Percentiles rank a stretch among this genome's conserved stretches.
Evolutionary conservation across 345 rosid genomes (phyloP).

Genomic region (Hirschfeldia incana): DNA sequence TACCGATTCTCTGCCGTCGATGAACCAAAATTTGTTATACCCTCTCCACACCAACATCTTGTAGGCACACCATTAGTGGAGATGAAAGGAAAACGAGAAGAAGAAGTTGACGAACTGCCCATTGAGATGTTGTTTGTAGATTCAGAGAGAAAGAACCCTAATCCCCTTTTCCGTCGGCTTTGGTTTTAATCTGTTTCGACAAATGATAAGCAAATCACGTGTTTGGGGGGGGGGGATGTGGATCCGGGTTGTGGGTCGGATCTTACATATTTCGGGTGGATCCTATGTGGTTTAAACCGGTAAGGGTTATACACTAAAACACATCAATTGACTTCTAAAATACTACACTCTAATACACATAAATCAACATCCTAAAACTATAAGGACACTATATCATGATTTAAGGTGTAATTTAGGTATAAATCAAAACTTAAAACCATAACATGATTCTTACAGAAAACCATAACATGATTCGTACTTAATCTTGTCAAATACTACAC

Average conservation of each 20-base stretch:
- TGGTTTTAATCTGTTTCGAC: neutral
- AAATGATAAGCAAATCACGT: too few species aligned
- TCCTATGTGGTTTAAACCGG: neutral
- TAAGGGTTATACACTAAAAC: neutral
- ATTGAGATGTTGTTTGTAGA: neutral
- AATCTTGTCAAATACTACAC: neutral
- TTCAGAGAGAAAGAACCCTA: neutral
- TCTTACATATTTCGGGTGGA: neutral
- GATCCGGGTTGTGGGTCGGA: neutral
- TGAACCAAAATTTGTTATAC: neutral
- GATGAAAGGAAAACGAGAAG: neutral
- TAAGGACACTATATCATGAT: too few species aligned
- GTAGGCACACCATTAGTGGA: neutral
- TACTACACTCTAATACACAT: neutral
- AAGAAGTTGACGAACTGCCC: neutral
- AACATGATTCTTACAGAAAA: too few species aligned
- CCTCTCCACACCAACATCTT: neutral
- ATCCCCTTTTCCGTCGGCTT: neutral
- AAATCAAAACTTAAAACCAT: too few species aligned
- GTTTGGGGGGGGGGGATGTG: too few species aligned
- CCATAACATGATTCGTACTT: neutral
- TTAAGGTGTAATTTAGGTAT: too few species aligned
- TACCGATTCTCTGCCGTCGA: neutral
- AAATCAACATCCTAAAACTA: neutral
- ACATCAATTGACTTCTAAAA: neutral